A percentile compares a stretch with the other conserved stretches of the same genome.
These are phyloP conservation scores for Sclerotinia spermophila DNA, from an alignment of 2,329 filamentous ascomycete species.

Conservation along the genomic window DNA sequence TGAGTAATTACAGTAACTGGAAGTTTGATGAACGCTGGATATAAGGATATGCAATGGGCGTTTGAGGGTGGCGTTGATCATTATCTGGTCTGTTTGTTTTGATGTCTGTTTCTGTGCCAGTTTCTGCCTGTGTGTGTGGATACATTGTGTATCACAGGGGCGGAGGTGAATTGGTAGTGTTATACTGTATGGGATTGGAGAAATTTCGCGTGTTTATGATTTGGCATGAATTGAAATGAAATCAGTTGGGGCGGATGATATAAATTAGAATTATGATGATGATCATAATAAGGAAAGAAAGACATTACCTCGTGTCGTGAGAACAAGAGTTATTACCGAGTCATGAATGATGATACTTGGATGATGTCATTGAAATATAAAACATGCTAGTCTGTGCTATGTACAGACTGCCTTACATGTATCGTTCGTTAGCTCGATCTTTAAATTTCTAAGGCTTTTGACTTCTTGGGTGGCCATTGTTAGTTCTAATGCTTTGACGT, in stretches of 20 bases:
- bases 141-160: neutral
- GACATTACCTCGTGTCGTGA: neutral
- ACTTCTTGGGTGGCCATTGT: neutral
- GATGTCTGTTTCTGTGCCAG: neutral
- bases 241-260: neutral
- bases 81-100: neutral
- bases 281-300: neutral
- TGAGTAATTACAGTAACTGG: constrained; percentile 25
- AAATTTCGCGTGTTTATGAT: neutral
- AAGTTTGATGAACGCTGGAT: neutral
- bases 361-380: neutral
- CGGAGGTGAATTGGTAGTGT: neutral
- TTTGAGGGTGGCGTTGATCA: neutral
- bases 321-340: neutral
- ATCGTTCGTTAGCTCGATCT: neutral
- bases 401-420: neutral
- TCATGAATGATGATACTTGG: neutral
- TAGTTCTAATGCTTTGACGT: neutral
- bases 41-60: neutral
- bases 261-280: neutral
- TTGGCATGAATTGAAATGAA: neutral
- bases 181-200: neutral
- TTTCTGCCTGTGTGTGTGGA: neutral
- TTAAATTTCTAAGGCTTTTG: neutral
- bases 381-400: neutral